phyloP scores from a whole-genome alignment of 2,329 filamentous ascomycete species.

The Capronia americana region DNA sequence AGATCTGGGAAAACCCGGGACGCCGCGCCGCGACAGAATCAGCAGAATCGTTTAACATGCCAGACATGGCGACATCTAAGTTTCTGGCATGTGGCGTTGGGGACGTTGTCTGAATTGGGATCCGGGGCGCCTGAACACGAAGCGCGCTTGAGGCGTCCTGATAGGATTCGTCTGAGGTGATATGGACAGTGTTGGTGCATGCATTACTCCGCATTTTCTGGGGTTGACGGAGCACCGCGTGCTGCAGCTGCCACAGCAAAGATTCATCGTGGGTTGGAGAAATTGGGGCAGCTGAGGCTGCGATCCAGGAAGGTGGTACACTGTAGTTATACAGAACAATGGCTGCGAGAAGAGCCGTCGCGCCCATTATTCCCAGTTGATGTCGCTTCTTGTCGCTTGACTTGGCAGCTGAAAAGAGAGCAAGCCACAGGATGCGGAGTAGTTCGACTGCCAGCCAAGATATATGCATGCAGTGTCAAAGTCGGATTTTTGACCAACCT shows the following conservation, averaged over 20 bases:
- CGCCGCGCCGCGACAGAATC: too few relatives aligned
- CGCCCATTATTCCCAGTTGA: background rate
- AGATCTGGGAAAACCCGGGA: background rate
- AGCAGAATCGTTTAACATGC: background rate
- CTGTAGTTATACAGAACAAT: background rate
- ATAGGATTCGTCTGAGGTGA: constrained; percentile 15
- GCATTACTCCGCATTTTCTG: constrained; percentile 17
- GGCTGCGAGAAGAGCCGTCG: background rate
- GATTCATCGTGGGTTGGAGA: background rate
- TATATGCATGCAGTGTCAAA: background rate
- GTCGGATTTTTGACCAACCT: background rate
- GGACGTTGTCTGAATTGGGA: constrained; percentile 3
- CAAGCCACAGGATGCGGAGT: constrained; percentile 1
- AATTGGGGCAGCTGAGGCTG: background rate
- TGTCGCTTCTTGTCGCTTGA: constrained; percentile 2
- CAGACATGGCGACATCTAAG: background rate
- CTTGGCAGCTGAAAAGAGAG: constrained; percentile 15
- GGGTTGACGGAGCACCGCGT: constrained; percentile 3
- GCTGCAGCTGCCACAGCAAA: background rate
- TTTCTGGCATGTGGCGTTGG: constrained; percentile 16
- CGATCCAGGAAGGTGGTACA: background rate
- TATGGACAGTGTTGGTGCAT: background rate
- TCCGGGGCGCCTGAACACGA: constrained; percentile 12
- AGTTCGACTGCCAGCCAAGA: background rate
- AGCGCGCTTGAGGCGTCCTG: background rate